Evolutionary conservation across 257 asterid genomes (phyloP).

Genomic region (Dorcoceras hygrometricum): DNA sequence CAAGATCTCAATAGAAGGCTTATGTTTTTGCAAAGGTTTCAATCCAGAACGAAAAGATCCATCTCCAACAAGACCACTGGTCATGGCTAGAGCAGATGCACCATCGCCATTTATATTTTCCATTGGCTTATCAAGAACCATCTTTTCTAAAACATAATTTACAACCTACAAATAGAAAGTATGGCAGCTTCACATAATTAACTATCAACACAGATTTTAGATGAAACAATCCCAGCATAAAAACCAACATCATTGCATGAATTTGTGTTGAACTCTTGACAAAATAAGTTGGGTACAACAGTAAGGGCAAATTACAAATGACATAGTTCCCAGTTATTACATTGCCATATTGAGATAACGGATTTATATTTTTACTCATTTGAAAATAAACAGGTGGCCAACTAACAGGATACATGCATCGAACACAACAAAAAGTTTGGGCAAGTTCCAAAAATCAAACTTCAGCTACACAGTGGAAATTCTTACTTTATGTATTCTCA

Average conservation of each 20-base stretch:
- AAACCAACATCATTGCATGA: background rate
- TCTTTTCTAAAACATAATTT: conserved; percentile 85
- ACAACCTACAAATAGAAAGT: conserved; percentile 54
- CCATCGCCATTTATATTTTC: conserved; percentile 64
- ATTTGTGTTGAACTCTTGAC: too few species aligned
- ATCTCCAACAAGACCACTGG: too few species aligned
- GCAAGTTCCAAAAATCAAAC: conserved; percentile 10
- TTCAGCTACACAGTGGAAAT: conserved; percentile 19
- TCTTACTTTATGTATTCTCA: conserved; percentile 94
- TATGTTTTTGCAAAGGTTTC: conserved; percentile 79
- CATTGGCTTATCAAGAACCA: conserved; percentile 86
- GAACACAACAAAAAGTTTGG: background rate
- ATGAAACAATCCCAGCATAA: background rate
- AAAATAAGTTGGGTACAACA: too few species aligned
- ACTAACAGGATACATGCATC: background rate
- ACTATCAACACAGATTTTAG: conserved; percentile 7
- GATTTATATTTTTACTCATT: background rate
- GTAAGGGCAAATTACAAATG: too few species aligned
- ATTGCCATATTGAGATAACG: conserved; percentile 15
- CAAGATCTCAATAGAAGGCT: conserved; percentile 84
- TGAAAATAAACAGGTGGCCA: conserved; percentile 3
- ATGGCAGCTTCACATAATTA: conserved; percentile 9
- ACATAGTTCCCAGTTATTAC: background rate
- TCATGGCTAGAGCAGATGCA: conserved; percentile 28
- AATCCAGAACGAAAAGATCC: conserved; percentile 31